phyloP scores from a whole-genome alignment of 78 protist species.

The Bigelowiella natans region DNA sequence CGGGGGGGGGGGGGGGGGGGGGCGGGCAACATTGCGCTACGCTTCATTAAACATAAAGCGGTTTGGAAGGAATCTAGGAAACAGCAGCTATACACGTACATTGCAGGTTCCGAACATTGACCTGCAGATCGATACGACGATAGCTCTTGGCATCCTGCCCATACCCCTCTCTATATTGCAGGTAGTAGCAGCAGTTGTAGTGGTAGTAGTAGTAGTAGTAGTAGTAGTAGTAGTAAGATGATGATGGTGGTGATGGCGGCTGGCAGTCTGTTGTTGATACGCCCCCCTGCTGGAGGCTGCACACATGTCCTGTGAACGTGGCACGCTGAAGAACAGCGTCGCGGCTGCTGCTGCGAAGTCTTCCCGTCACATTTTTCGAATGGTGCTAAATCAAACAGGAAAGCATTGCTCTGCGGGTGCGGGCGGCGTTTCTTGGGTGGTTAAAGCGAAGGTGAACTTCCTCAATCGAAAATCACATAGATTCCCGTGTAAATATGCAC shows the following conservation, averaged over 20 bases:
- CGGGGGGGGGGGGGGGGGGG: too few species aligned
- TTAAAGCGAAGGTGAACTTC: not conserved
- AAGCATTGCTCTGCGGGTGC: not conserved
- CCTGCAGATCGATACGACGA: not conserved
- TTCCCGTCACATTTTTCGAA: not conserved
- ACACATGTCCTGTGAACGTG: not conserved
- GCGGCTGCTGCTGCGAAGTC: not conserved
- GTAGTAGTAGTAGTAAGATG: not conserved
- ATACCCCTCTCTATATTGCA: not conserved
- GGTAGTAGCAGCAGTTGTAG: not conserved
- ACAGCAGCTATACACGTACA: too few species aligned
- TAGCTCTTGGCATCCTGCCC: not conserved
- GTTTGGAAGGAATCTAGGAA: too few species aligned
- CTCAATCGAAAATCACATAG: too few species aligned
- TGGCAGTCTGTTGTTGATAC: not conserved
- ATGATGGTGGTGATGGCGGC: not conserved
- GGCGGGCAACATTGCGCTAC: too few species aligned
- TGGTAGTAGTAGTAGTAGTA: not conserved
- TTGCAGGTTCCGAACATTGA: too few species aligned
- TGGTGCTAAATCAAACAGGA: too few species aligned
- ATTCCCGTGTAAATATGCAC: too few species aligned
- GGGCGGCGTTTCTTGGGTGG: not conserved
- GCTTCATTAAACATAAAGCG: too few species aligned
- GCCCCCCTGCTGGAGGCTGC: not conserved
- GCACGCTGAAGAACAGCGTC: not conserved